Base-by-base conservation (phyloP, 2,329 filamentous ascomycete species). In the Macrophomina tecta region DNA sequence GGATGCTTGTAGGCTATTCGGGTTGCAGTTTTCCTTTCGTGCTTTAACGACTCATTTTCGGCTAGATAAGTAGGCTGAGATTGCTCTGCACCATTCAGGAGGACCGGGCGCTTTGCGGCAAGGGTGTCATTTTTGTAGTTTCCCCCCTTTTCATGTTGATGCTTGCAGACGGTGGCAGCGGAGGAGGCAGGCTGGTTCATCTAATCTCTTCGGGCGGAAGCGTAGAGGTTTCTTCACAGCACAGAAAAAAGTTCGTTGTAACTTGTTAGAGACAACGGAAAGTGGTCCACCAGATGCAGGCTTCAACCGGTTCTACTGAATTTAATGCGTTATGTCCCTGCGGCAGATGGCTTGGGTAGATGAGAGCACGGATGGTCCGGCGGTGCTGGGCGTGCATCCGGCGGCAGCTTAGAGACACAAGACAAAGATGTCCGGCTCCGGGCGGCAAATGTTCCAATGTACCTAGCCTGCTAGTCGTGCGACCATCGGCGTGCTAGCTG, bases 21-120 rank as follows among this genome's bases (percentile, higher is more conserved):
- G 58, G 49, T 62, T 62, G 65, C 65, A 53, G 36, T 63, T 67
- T 61, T 46, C 62, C 55, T 42, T 67, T 55, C 56, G 65, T 67
- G 65, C 56, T 63, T 63, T 55, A 36, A 62, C 46, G 65, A 67
- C 40, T 67, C 48, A 55, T 58, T 46, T 56, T 60, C 56, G 56
- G 56, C 58, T 67, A 67, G 56, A 67, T 36, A 55, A 40, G 56
- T 63, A 62, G 52, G 65, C 58, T 53, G 65, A 62, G 65, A 67
- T 55, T 67, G 65, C 65, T 62, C 49, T 67, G 65, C 65, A 67
- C 65, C 30, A 49, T 55, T 63, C 65, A 63, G 65, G 65, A 67
- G 65, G 65, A 67, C 65, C 56, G 65, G 65, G 65, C 65, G 65
- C 65, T 62, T 53, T 63, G 65, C 56, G 65, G 64, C 46, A 67